A percentile compares a stretch with the other conserved stretches of the same genome.
phyloP scores from a whole-genome alignment of 2,329 filamentous ascomycete species.

The Aschersonia sp. region DNA sequence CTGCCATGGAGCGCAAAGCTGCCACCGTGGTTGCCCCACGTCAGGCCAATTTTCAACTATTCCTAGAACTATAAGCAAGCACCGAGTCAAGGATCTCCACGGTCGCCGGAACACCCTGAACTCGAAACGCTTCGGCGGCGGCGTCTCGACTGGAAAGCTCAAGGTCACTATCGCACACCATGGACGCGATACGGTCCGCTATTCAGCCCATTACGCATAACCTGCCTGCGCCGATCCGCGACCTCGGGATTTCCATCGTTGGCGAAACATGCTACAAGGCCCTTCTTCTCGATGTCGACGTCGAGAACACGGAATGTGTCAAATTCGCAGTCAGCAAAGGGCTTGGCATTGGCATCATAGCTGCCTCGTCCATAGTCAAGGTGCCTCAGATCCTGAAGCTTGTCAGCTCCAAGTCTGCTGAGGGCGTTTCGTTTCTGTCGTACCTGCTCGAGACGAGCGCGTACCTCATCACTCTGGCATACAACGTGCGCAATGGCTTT shows the following conservation, averaged over 20 bases:
- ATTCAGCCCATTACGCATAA: conserved; percentile 58
- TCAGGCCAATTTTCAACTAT: not conserved
- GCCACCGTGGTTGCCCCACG: not conserved
- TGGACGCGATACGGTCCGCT: conserved; percentile 47
- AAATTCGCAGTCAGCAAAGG: conserved; percentile 86
- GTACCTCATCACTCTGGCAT: conserved; percentile 80
- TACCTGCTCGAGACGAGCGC: conserved; percentile 84
- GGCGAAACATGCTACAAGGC: conserved; percentile 74
- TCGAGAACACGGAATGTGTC: conserved; percentile 62
- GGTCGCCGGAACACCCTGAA: not conserved
- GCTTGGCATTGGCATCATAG: conserved; percentile 86
- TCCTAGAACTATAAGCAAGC: not conserved
- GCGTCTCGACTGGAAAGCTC: not conserved
- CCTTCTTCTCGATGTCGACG: conserved; percentile 73
- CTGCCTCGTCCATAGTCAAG: conserved; percentile 82
- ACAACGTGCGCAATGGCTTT: conserved; percentile 81
- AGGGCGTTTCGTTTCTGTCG: conserved; percentile 75
- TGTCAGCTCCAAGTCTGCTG: conserved; percentile 61
- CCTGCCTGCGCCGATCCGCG: conserved; percentile 59
- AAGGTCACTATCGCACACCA: conserved; percentile 13
- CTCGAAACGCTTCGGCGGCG: no score
- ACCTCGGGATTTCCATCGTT: conserved; percentile 65
- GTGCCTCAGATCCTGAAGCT: conserved; percentile 95
- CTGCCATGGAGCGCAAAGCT: not conserved
- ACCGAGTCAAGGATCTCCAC: not conserved